Percentiles rank a stretch among this genome's conserved stretches.
Evolutionary conservation across 805 yeast species (phyloP).

Genomic region (Candida sithepensis): DNA sequence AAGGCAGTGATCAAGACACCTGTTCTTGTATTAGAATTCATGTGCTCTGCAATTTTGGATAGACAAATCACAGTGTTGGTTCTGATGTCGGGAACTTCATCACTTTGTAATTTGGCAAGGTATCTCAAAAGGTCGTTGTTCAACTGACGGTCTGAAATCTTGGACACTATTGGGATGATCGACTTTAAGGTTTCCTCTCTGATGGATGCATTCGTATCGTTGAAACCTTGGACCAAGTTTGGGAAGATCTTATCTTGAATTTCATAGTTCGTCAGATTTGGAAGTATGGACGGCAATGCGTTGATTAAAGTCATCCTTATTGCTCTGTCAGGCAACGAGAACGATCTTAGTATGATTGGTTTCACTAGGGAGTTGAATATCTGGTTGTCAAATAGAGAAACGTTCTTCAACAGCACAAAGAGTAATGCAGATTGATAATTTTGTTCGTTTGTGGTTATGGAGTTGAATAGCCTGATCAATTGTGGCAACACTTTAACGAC

Average conservation of each 20-base stretch:
- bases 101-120: slow-evolving; percentile 79
- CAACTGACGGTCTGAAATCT: slow-evolving; percentile 71
- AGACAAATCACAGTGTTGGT: slow-evolving; percentile 72
- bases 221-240: slow-evolving; percentile 72
- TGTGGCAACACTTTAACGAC: slow-evolving; percentile 70
- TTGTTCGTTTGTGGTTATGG: slow-evolving; percentile 16
- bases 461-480: slow-evolving; percentile 43
- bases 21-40: slow-evolving; percentile 55
- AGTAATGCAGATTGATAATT: slow-evolving; percentile 31
- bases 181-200: slow-evolving; percentile 78
- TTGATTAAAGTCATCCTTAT: slow-evolving; percentile 69
- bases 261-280: slow-evolving; percentile 50
- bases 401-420: slow-evolving; percentile 36
- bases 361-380: slow-evolving; percentile 41
- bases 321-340: slow-evolving; percentile 68
- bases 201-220: slow-evolving; percentile 78
- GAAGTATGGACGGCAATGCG: slow-evolving; percentile 53
- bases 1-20: slow-evolving; percentile 85
- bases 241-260: slow-evolving; percentile 69
- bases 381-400: slow-evolving; percentile 28
- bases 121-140: slow-evolving; percentile 81
- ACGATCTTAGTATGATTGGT: slow-evolving; percentile 64
- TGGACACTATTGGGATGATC: slow-evolving; percentile 51
- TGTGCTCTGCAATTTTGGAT: slow-evolving; percentile 57
- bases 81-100: slow-evolving; percentile 70